These are phyloP conservation scores for Penicillium sp. DNA, from an alignment of 2,329 filamentous ascomycete species.

Conservation along the genomic window DNA sequence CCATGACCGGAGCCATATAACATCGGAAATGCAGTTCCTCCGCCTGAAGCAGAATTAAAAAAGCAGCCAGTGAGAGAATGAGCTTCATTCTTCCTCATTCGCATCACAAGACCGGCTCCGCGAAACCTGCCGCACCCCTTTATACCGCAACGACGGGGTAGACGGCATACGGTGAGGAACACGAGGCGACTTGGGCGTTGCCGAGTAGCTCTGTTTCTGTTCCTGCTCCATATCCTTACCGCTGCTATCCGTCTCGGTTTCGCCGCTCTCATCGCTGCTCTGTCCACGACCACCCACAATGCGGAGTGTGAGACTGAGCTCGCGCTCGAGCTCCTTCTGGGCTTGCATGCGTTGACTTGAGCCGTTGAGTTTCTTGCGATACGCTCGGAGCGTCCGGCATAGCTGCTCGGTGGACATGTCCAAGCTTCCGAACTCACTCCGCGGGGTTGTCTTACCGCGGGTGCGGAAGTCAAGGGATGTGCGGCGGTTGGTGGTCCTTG, in stretches of 20 bases:
- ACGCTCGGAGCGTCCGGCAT: conserved; percentile 49
- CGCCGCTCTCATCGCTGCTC: conserved; percentile 24
- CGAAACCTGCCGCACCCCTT: conserved; percentile 18
- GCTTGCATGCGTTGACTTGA: conserved; percentile 43
- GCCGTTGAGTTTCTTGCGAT: conserved; percentile 50
- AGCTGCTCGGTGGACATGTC: conserved; percentile 50
- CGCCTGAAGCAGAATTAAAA: not conserved
- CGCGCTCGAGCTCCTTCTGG: conserved; percentile 49
- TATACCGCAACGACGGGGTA: conserved; percentile 27
- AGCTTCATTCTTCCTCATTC: conserved; percentile 17
- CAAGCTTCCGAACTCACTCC: conserved; percentile 41
- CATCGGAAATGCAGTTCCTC: not conserved
- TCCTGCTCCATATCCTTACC: conserved; percentile 31
- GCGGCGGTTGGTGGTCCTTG: conserved; percentile 33
- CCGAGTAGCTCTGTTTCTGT: conserved; percentile 19
- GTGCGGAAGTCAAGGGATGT: conserved; percentile 46
- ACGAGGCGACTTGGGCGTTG: conserved; percentile 20
- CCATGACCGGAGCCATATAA: not conserved
- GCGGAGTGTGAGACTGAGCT: conserved; percentile 42
- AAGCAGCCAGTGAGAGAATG: not conserved
- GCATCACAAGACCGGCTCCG: conserved; percentile 31
- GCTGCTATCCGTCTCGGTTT: conserved; percentile 35
- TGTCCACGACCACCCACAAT: conserved; percentile 27
- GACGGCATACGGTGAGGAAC: conserved; percentile 30
- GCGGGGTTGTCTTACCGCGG: conserved; percentile 34